These are phyloP conservation scores for Phytophthora parvispora DNA, from an alignment of 352 stramenopile species.

Conservation along the genomic window DNA sequence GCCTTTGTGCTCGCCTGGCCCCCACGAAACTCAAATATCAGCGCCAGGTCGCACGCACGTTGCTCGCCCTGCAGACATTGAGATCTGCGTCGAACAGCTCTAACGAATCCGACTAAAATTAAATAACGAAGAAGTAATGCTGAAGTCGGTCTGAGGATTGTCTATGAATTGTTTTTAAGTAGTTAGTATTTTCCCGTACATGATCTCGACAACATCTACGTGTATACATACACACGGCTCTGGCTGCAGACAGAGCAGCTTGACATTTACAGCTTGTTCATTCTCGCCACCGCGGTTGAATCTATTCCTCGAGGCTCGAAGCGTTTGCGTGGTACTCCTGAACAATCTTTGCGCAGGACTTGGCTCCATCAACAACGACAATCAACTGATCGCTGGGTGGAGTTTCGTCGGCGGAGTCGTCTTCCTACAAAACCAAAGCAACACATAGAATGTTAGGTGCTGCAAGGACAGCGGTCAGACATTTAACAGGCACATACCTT, in stretches of 20 bases:
- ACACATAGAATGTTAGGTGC: background rate
- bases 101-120: constrained; percentile 13
- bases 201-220: constrained; percentile 18
- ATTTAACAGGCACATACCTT: constrained; percentile 48
- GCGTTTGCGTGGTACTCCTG: constrained; percentile 25
- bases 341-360: constrained; percentile 32
- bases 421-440: constrained; percentile 13
- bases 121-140: background rate
- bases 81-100: constrained; percentile 34
- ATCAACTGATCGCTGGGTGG: constrained; percentile 26
- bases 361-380: constrained; percentile 32
- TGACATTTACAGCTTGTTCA: constrained; percentile 14
- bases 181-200: constrained; percentile 31
- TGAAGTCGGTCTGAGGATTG: background rate
- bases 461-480: background rate
- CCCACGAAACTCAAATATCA: constrained; percentile 62
- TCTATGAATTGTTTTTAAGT: constrained; percentile 32
- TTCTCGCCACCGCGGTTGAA: background rate
- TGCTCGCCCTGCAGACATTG: constrained; percentile 49
- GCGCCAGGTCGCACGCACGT: constrained; percentile 51
- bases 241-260: background rate
- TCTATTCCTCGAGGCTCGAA: constrained; percentile 12
- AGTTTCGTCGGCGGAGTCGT: constrained; percentile 3
- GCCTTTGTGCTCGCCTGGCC: constrained; percentile 45
- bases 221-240: constrained; percentile 9